A percentile compares a stretch with the other conserved stretches of the same genome.
These are phyloP conservation scores for Ambrosia trifida DNA, from an alignment of 129 eudicot species.

Conservation along the genomic window DNA sequence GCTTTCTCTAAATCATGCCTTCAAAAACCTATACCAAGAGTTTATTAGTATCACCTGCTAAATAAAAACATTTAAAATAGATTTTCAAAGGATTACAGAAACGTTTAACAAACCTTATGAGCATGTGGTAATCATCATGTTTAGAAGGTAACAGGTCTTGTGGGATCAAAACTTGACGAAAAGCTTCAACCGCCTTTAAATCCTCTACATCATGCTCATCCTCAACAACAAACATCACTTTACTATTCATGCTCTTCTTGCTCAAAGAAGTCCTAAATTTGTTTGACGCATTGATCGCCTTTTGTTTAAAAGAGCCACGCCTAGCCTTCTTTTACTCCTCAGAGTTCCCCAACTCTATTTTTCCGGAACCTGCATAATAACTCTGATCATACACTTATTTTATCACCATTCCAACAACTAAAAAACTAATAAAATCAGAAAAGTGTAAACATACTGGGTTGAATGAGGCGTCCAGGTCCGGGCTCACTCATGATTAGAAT, in stretches of 20 bases:
- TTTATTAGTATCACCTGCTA: no score
- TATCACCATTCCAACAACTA: no score
- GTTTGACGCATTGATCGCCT: conserved; percentile 73
- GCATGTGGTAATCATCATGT: conserved; percentile 79
- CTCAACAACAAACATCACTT: conserved; percentile 87
- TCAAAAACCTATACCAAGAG: no score
- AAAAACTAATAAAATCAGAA: neutral
- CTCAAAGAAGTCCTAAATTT: conserved; percentile 75
- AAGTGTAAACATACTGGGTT: conserved; percentile 56
- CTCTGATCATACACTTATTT: neutral
- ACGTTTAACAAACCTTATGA: conserved; percentile 66
- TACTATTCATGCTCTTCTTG: conserved; percentile 70
- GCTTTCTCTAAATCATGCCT: no score
- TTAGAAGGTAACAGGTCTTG: conserved; percentile 74
- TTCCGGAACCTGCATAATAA: conserved; percentile 56
- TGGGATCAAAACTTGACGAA: conserved; percentile 68
- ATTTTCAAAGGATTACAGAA: no score
- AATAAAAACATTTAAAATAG: no score
- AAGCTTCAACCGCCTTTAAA: conserved; percentile 74
- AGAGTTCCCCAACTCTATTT: conserved; percentile 50
- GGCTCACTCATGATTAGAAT: conserved; percentile 67
- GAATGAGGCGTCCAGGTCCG: conserved; percentile 68
- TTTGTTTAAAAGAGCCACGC: conserved; percentile 76
- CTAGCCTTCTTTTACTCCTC: conserved; percentile 90
- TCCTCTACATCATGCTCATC: conserved; percentile 96